A percentile compares a stretch with the other conserved stretches of the same genome.
Conservation (phyloP, 2,329 filamentous ascomycete genomes). For the Blumeria hordei region DNA sequence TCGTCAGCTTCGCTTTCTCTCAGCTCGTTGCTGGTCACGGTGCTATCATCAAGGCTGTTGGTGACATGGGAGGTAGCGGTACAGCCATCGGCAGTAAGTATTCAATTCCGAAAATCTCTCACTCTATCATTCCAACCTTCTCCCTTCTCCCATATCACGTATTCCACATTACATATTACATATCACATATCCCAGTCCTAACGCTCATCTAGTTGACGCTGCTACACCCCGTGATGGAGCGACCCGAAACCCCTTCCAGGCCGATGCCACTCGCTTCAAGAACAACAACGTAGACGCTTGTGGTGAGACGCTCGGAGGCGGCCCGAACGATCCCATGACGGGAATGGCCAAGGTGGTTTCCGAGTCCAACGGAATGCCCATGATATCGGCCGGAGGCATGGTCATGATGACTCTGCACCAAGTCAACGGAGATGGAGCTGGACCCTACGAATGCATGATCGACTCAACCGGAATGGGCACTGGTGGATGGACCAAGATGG, state of each 20-base stretch:
- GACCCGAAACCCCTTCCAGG: conserved; percentile 5
- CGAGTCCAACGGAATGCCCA: not conserved
- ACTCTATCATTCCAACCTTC: not conserved
- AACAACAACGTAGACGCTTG: not conserved
- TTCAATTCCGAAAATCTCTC: not conserved
- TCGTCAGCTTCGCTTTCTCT: conserved; percentile 26
- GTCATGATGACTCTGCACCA: conserved; percentile 3
- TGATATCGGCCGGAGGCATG: not conserved
- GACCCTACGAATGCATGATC: not conserved
- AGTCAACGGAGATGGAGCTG: conserved; percentile 3
- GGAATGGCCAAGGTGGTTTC: not conserved
- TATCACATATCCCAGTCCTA: too few species aligned
- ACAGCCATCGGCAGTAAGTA: conserved; percentile 23
- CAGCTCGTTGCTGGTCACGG: conserved; percentile 33
- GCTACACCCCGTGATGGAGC: conserved; percentile 37
- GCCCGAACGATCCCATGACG: not conserved
- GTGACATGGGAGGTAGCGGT: conserved; percentile 29
- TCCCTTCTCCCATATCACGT: too few species aligned
- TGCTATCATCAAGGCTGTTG: conserved; percentile 31
- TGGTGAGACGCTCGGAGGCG: not conserved
- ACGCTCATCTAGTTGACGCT: conserved; percentile 21
- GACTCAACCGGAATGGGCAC: not conserved
- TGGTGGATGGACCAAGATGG: not conserved
- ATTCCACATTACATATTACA: too few species aligned
- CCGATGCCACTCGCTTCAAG: not conserved